A percentile compares a stretch with the other conserved stretches of the same genome.
These are phyloP conservation scores for Blastocladiella emersonii DNA, from an alignment of 371 early-diverging fungal species.

Conservation along the genomic window DNA sequence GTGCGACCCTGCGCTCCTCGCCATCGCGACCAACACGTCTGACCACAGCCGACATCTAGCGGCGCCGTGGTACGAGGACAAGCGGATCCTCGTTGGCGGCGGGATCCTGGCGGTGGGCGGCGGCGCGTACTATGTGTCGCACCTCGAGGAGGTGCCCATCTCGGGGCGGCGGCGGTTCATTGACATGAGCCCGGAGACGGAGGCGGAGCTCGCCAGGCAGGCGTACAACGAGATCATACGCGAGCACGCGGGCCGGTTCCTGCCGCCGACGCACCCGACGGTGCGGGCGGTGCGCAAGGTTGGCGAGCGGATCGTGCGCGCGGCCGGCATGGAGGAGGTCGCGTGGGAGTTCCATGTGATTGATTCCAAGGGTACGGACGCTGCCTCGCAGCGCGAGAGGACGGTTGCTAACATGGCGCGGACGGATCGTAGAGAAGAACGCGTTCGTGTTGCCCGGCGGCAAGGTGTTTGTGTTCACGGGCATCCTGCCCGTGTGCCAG, in stretches of 20 bases:
- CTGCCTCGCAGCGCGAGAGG: too few species aligned
- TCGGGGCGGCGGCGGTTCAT: constrained; percentile 32
- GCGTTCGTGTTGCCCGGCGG: constrained; percentile 90
- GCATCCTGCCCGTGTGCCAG: constrained; percentile 60
- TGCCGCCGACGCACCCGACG: constrained; percentile 14
- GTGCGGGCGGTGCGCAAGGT: constrained; percentile 22
- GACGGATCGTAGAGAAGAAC: constrained; percentile 5
- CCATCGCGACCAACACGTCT: too few species aligned
- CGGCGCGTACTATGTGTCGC: constrained; percentile 9
- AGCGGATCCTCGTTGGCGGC: not conserved
- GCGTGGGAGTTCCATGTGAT: constrained; percentile 52
- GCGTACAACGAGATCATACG: constrained; percentile 10
- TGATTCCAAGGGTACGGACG: not conserved
- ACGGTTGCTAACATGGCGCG: too few species aligned
- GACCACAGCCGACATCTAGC: too few species aligned
- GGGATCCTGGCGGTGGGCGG: not conserved
- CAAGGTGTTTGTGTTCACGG: constrained; percentile 86
- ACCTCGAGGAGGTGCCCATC: constrained; percentile 34
- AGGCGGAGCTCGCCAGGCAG: constrained; percentile 9
- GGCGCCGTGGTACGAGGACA: too few species aligned
- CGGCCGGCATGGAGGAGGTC: constrained; percentile 16
- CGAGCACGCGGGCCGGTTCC: not conserved
- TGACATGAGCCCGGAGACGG: constrained; percentile 10
- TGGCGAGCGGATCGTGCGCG: not conserved
- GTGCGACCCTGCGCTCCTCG: too few species aligned